Evolutionary conservation across 768 basidiomycete genomes (phyloP), one percentile per base, ranked within the genome.

Genomic region (Podaxis rugospora): DNA sequence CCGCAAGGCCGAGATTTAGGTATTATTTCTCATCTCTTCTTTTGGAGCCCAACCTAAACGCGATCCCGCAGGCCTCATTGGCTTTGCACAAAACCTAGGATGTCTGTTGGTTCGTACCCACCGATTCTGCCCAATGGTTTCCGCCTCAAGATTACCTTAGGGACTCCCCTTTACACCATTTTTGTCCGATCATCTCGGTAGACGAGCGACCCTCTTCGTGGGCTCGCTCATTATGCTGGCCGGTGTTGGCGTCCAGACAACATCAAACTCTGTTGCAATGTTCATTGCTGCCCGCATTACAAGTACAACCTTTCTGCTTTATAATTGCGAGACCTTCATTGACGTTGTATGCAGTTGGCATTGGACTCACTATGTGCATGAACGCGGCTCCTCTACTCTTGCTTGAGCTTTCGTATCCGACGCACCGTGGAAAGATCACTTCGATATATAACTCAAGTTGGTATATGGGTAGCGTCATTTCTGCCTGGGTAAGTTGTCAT

Each of bases 391-490:
- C 87, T 3, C 72, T 88, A 50, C 73, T 89, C 23, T 78, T 89
- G 50, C 82, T 85, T 28, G 88, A 88, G 69, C 73, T 89, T 11
- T 79, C 86, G 4, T 89, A 90, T 71, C 88, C 88, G 27, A 88
- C 88, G 3, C 87, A 89, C 66, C 74, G 77, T 59, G 85, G 82
- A 2, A 83, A 84, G 70, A 74, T 86, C 21, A 86, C 83, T 14
- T 81, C 86, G 9, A 68, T 86, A 59, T 90, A 86, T 71, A 91
- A 92, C 72, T 79, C 86, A 0, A 81, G 79, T 52, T 92, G 90
- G 90, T 91, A 91, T 70, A 66, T 87, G 37, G 90, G 90, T 9
- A 86, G 86, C 62, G 85, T 89, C 61, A 70, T 85, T 40, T 83
- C 85, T 68, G 79, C 79, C 63, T 81, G 76, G 73, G 74, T 75